These are phyloP conservation scores for Lactuca sativa DNA, from an alignment of 129 eudicot genomes.

Conservation along the genomic window DNA sequence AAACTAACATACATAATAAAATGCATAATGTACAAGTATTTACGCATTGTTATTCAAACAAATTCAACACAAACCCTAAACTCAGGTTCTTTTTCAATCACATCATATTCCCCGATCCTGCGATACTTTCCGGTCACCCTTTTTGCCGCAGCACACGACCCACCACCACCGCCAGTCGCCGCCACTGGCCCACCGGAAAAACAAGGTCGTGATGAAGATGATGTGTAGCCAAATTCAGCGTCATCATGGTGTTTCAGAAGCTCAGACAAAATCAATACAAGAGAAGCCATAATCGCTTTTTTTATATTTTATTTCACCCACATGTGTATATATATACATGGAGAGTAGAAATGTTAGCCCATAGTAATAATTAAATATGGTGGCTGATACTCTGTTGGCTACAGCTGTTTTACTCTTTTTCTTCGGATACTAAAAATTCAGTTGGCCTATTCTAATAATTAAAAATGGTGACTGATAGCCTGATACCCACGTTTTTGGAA, in stretches of 20 bases:
- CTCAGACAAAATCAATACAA: constrained; percentile 66
- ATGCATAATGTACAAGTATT: no score
- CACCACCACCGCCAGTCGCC: constrained; percentile 35
- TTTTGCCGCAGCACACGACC: constrained; percentile 31
- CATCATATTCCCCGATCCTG: constrained; percentile 13
- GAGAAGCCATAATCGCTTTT: constrained; percentile 47
- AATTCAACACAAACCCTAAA: constrained; percentile 42
- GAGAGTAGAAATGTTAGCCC: neutral
- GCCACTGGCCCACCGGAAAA: constrained; percentile 22
- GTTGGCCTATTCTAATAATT: no score
- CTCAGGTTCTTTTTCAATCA: constrained; percentile 33
- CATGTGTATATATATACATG: neutral
- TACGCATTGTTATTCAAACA: constrained; percentile 5
- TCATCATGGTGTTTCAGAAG: constrained; percentile 53
- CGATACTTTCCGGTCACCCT: constrained; percentile 26
- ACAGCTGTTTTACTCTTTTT: neutral
- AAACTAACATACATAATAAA: no score
- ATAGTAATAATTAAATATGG: neutral
- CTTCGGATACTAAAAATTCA: no score
- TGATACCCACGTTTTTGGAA: no score
- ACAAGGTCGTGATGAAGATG: constrained; percentile 25
- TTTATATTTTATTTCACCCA: neutral
- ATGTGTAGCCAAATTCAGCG: constrained; percentile 27
- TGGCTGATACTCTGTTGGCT: neutral
- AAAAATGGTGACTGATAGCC: no score